Percentiles rank a stretch among this genome's conserved stretches.
These are phyloP conservation scores for Trichoderma brevicompactum DNA, from an alignment of 2,329 filamentous ascomycete genomes.

Conservation along the genomic window DNA sequence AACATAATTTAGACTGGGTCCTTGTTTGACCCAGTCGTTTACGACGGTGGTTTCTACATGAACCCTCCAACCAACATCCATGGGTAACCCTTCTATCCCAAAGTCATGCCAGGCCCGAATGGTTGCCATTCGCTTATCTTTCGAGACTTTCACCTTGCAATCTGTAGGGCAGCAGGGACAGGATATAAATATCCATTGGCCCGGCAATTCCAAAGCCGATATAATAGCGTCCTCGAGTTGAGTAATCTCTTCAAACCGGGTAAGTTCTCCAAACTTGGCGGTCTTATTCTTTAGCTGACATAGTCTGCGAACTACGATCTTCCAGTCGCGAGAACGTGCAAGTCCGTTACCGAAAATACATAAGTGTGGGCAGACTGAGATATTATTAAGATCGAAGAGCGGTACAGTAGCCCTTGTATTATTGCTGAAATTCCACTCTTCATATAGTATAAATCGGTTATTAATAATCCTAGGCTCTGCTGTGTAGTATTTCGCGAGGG, in stretches of 20 bases:
- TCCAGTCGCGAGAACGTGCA: not conserved
- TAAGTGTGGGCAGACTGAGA: not conserved
- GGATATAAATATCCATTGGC: not conserved
- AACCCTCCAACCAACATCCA: not conserved
- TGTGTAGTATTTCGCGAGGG: not conserved
- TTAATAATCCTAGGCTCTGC: not conserved
- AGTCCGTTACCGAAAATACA: not conserved
- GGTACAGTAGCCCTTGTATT: not conserved
- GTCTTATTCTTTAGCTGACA: too few species aligned
- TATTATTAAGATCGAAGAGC: not conserved
- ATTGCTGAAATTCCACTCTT: constrained; percentile 10
- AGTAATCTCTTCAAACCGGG: not conserved
- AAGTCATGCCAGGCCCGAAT: not conserved
- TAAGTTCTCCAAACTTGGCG: too few species aligned
- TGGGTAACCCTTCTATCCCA: not conserved
- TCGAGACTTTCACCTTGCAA: not conserved
- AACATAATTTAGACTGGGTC: too few species aligned
- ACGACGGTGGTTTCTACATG: not conserved
- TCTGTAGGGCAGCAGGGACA: not conserved
- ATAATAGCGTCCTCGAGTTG: not conserved
- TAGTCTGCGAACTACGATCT: not conserved
- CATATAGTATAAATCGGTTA: not conserved
- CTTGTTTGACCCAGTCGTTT: too few species aligned
- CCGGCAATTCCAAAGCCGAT: not conserved
- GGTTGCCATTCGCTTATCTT: not conserved